These are phyloP conservation scores for Yarrowia sp. DNA, from an alignment of 805 yeast species.

Conservation along the genomic window DNA sequence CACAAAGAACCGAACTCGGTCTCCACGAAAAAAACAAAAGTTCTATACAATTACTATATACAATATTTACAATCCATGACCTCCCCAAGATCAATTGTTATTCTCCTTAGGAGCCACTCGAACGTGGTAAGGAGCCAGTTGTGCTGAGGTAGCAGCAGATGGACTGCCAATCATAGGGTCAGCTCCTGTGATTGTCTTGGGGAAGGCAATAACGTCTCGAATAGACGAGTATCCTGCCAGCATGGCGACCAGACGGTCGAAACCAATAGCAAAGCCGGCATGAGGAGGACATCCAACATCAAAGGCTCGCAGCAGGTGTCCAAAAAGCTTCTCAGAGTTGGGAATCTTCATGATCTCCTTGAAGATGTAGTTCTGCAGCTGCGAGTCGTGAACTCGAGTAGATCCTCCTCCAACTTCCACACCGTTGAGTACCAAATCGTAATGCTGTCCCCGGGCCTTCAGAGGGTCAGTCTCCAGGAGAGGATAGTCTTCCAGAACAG, in stretches of 20 bases:
- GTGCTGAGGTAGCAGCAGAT: slow-evolving; percentile 51
- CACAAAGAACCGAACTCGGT: no score
- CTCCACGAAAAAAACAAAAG: no score
- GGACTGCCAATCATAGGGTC: slow-evolving; percentile 91
- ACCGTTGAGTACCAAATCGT: slow-evolving; percentile 90
- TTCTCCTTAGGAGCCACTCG: slow-evolving; percentile 26
- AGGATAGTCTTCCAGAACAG: slow-evolving; percentile 62
- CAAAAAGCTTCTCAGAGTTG: slow-evolving; percentile 63
- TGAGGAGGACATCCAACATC: slow-evolving; percentile 97
- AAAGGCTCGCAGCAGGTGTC: slow-evolving; percentile 79
- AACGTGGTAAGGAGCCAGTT: slow-evolving; percentile 56
- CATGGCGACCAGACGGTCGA: slow-evolving; percentile 92
- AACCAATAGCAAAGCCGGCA: slow-evolving; percentile 94
- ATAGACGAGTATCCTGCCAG: slow-evolving; percentile 71
- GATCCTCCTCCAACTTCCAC: slow-evolving; percentile 98
- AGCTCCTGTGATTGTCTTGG: slow-evolving; percentile 82
- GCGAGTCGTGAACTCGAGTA: slow-evolving; percentile 85
- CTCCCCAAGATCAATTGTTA: not conserved
- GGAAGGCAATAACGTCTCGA: slow-evolving; percentile 93
- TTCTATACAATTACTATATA: no score
- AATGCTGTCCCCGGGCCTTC: slow-evolving; percentile 79
- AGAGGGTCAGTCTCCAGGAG: slow-evolving; percentile 54
- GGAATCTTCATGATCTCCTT: slow-evolving; percentile 56
- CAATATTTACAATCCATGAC: not conserved
- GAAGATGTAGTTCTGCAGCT: slow-evolving; percentile 70